Base-by-base conservation (phyloP, 2,329 filamentous ascomycete genomes). In the Claviceps monticola region DNA sequence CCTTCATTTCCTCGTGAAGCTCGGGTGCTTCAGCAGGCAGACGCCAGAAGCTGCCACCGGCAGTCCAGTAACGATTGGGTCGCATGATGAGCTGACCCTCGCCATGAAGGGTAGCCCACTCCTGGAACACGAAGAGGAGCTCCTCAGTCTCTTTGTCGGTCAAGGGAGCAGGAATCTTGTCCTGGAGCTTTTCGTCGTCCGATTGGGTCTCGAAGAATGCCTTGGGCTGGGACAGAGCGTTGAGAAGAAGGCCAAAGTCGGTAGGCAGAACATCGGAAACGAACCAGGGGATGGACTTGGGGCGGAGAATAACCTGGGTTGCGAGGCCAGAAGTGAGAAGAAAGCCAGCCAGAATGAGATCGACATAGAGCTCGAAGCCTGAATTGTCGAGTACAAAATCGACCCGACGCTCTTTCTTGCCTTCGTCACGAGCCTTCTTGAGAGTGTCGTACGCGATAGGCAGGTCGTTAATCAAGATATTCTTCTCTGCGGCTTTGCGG, bases 341-440 rank as follows among this genome's bases (percentile, higher is more conserved):
- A 64, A 95, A 98, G 1, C 90, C 91, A 0, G 88, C 90, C 2
- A 98, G 77, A 53, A 97, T 83, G 9, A 98, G 76, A 63, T 98
- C 93, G 57, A 97, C 93, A 63, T 89, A 98, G 13, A 98, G 78
- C 73, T 98, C 93, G 63, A 98, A 98, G 5, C 93, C 93, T 19
- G 93, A 88, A 60, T 98, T 98, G 67, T 98, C 93, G 5, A 98
- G 83, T 2, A 98, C 86, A 57, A 98, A 91, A 61, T 98, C 93
- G 2, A 98, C 84, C 16, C 88, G 78, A 39, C 89, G 79, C 58
- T 89, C 83, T 55, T 75, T 72, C 62, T 80, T 80, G 29, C 78
- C 77, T 36, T 77, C 74, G 21, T 74, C 74, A 57, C 84, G 79
- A 0, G 84, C 84, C 55, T 78, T 74, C 51, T 76, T 79, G 21